Evolutionary conservation across 352 stramenopile species (phyloP).

Genomic region (Globisporangium cederbergense): DNA sequence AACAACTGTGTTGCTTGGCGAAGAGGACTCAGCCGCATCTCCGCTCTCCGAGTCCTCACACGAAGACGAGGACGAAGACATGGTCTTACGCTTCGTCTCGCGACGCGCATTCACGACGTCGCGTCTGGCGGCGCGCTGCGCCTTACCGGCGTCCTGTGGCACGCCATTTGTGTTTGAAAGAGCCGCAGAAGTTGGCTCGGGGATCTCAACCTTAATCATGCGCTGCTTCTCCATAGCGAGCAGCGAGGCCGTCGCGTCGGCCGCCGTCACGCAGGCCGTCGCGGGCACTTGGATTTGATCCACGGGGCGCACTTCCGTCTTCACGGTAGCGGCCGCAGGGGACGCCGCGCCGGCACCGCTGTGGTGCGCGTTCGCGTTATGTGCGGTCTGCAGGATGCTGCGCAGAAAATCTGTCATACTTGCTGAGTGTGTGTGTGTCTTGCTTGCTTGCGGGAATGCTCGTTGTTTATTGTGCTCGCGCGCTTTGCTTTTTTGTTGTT

Average conservation of each 20-base stretch:
- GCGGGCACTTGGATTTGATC: conserved; percentile 62
- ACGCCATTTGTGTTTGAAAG: background rate
- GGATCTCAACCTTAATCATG: conserved; percentile 55
- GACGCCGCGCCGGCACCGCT: background rate
- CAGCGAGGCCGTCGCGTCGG: conserved; percentile 18
- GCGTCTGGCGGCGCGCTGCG: conserved; percentile 56
- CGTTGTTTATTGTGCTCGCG: background rate
- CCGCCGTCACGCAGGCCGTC: conserved; percentile 12
- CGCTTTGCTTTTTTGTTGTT: background rate
- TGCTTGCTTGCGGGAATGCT: background rate
- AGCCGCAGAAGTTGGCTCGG: conserved; percentile 7
- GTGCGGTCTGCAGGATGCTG: conserved; percentile 56
- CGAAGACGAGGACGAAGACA: conserved; percentile 13
- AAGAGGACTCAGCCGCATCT: conserved; percentile 2
- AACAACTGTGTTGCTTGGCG: background rate
- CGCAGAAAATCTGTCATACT: conserved; percentile 80
- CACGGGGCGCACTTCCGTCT: conserved; percentile 44
- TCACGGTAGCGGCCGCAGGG: conserved; percentile 11
- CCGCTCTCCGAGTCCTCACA: background rate
- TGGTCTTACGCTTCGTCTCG: conserved; percentile 72
- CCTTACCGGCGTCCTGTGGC: conserved; percentile 37
- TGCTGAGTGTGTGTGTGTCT: conserved; percentile 15
- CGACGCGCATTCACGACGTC: conserved; percentile 66
- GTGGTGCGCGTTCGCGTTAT: conserved; percentile 25
- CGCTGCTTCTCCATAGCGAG: conserved; percentile 39